Evolutionary conservation across 257 asterid species (phyloP), one percentile per base, ranked within the genome.

Genomic region (Scutellaria minor): DNA sequence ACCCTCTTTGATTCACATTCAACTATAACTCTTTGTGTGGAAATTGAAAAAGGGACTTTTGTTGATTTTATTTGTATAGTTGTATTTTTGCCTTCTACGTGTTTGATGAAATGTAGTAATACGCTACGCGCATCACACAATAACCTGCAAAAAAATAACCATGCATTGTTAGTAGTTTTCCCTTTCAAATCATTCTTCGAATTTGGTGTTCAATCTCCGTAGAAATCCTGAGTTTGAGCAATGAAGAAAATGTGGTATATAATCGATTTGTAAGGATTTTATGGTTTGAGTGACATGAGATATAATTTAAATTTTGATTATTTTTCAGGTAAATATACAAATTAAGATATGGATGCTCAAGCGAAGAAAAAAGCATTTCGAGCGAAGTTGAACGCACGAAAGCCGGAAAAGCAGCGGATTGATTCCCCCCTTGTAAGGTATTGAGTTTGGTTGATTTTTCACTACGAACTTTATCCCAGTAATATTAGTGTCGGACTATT

Each of bases 361-460:
- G 96, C 96, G 9, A 90, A 81, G 81, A 88, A 88, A 78, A 94
- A 87, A 79, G 87, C 96, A 11, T 87, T 82, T 70, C 87, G 97
- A 56, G 90, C 96, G 4, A 94, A 82, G 72, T 66, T 94, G 84
- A 89, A 84, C 27, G 89, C 93, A 10, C 80, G 78, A 73, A 88
- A 88, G 83, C 84, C 78, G 79, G 88, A 87, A 72, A 87, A 87
- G 73, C 89, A 86, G 72, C 89, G 87, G 31, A 87, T 94, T 73
- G 97, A 86, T 80, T 88, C 95, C 67, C 97, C 97, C 60, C 88
- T 94, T 52, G 89, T 87, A 4, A 94, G 97, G 99, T 94, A 88
- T 46, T 64, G 45, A 55, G 8, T 64, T 37, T 68, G 11, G 48
- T 15, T 48, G 20, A 59, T 69, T 66, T 69, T 66, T 53, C 39